Percentiles rank a stretch among this genome's conserved stretches.
Evolutionary conservation across 768 basidiomycete genomes (phyloP).

Genomic region (Naematelia encephala): DNA sequence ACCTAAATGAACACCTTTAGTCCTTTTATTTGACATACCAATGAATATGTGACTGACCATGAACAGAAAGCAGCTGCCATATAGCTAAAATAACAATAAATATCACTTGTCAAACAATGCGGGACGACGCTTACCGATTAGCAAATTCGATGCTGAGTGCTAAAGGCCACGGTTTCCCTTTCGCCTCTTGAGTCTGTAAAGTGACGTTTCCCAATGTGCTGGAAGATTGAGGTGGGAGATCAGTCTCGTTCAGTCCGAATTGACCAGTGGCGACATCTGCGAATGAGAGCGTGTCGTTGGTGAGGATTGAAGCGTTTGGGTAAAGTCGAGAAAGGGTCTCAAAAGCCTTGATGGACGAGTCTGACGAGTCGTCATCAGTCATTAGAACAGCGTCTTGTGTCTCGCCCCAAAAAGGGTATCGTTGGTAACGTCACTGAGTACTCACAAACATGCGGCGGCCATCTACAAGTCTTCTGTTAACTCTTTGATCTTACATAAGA

Average conservation of each 20-base stretch:
- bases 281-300: slow-evolving; percentile 58
- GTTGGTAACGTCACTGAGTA: slow-evolving; percentile 1
- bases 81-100: slow-evolving; percentile 53
- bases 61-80: slow-evolving; percentile 78
- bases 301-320: slow-evolving; percentile 58
- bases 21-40: not conserved
- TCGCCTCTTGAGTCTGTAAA: slow-evolving; percentile 59
- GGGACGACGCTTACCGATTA: slow-evolving; percentile 57
- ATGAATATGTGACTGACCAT: slow-evolving; percentile 57
- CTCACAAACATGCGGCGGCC: slow-evolving; percentile 35
- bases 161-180: slow-evolving; percentile 53
- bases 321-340: slow-evolving; percentile 69
- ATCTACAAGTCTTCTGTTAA: slow-evolving; percentile 57
- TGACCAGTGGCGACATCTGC: slow-evolving; percentile 73
- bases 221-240: slow-evolving; percentile 66
- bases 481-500: not conserved
- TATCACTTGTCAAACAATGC: not conserved
- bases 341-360: slow-evolving; percentile 75
- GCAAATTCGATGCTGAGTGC: slow-evolving; percentile 68
- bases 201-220: slow-evolving; percentile 53
- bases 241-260: slow-evolving; percentile 66
- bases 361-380: slow-evolving; percentile 17
- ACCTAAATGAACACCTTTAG: too few relatives aligned
- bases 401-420: too few relatives aligned
- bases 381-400: not conserved